Evolutionary conservation across 1,139 yeast genomes (phyloP).

Genomic region (Geotrichum europaeum): DNA sequence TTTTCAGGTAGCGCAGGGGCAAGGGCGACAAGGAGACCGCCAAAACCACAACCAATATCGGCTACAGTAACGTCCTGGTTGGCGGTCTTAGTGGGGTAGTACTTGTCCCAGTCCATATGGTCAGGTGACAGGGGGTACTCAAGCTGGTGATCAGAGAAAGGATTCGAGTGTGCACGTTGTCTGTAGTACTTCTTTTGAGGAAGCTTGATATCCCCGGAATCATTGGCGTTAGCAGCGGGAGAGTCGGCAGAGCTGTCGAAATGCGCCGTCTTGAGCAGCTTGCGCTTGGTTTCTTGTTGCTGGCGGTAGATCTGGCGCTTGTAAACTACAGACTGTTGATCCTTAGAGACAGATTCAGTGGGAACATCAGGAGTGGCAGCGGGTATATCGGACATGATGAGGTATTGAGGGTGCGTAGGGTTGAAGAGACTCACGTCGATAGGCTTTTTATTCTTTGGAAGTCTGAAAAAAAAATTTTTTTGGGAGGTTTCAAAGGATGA

Average conservation of each 20-base stretch:
- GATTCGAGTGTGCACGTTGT: slow-evolving; percentile 97
- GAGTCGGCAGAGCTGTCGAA: slow-evolving; percentile 27
- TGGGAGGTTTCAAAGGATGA: background rate
- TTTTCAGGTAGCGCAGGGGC: slow-evolving; percentile 71
- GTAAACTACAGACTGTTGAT: slow-evolving; percentile 14
- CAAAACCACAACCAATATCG: slow-evolving; percentile 97
- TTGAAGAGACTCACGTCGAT: background rate
- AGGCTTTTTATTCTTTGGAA: background rate
- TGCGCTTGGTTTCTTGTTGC: slow-evolving; percentile 37
- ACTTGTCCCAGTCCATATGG: slow-evolving; percentile 77
- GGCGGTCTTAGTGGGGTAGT: slow-evolving; percentile 50
- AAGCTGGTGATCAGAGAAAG: slow-evolving; percentile 88
- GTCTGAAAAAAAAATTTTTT: background rate
- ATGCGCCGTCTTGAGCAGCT: slow-evolving; percentile 32
- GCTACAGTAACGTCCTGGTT: slow-evolving; percentile 67
- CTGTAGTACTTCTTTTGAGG: slow-evolving; percentile 72
- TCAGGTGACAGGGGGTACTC: slow-evolving; percentile 81
- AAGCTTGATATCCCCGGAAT: slow-evolving; percentile 28
- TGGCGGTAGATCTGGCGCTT: slow-evolving; percentile 38
- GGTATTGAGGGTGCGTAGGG: background rate
- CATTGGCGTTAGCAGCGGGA: slow-evolving; percentile 28
- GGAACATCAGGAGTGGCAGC: background rate
- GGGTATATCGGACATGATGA: background rate
- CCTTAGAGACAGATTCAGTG: background rate
- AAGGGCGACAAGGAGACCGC: slow-evolving; percentile 78